A percentile compares a stretch with the other conserved stretches of the same genome.
Evolutionary conservation across 768 basidiomycete species (phyloP).

Genomic region (Mycena rosella): DNA sequence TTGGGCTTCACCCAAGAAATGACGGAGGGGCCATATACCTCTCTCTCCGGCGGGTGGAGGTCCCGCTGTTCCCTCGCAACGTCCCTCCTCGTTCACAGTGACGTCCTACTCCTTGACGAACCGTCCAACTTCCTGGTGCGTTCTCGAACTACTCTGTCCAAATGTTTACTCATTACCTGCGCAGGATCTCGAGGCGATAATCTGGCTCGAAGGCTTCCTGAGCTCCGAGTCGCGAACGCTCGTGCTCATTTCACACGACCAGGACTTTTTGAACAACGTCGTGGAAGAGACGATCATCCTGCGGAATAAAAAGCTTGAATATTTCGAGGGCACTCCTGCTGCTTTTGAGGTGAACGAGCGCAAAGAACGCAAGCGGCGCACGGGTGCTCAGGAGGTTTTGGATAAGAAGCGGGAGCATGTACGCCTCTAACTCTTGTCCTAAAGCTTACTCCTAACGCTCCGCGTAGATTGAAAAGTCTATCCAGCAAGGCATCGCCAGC

Average conservation of each 20-base stretch:
- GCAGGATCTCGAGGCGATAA: constrained; percentile 61
- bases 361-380: constrained; percentile 59
- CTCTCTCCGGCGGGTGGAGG: constrained; percentile 76
- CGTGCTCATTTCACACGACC: constrained; percentile 77
- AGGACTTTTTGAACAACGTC: constrained; percentile 69
- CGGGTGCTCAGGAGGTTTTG: constrained; percentile 56
- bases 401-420: constrained; percentile 59
- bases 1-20: constrained; percentile 65
- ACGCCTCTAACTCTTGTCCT: not conserved
- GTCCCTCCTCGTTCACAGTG: constrained; percentile 66
- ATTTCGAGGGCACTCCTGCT: constrained; percentile 69
- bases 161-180: not conserved
- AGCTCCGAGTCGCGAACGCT: constrained; percentile 59
- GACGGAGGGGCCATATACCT: constrained; percentile 54
- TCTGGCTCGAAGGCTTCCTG: constrained; percentile 69
- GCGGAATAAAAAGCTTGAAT: constrained; percentile 62
- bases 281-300: constrained; percentile 74
- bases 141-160: not conserved
- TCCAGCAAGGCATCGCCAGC: constrained; percentile 61
- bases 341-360: constrained; percentile 61
- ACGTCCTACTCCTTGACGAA: constrained; percentile 73
- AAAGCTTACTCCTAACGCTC: not conserved
- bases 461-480: constrained; percentile 65
- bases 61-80: constrained; percentile 71
- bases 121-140: constrained; percentile 59